A percentile compares a stretch with the other conserved stretches of the same genome.
Evolutionary conservation across 1,284 basidiomycete species (phyloP).

Genomic region (Ceratobasidium sp.): DNA sequence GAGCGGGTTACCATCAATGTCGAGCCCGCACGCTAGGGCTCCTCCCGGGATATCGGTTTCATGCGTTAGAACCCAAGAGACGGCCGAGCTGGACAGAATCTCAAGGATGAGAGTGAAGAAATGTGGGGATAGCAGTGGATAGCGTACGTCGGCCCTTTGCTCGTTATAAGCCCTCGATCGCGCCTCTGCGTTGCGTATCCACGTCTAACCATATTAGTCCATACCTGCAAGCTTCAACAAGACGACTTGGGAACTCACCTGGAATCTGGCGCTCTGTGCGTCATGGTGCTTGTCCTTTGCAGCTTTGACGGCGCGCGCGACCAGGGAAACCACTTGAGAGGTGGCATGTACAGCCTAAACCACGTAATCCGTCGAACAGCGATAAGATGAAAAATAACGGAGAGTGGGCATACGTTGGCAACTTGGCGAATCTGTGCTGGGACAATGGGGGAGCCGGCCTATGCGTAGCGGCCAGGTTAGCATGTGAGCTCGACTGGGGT

Average conservation of each 20-base stretch:
- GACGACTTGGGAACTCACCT: not conserved
- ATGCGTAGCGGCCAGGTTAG: no score
- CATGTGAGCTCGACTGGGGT: no score
- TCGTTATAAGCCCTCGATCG: slow-evolving; percentile 18
- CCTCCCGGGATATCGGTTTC: slow-evolving; percentile 21
- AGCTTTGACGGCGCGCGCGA: not conserved
- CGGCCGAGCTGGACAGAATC: no score
- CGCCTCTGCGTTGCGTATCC: slow-evolving; percentile 16
- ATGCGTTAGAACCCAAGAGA: slow-evolving; percentile 25
- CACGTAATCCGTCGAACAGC: no score
- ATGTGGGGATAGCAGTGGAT: not conserved
- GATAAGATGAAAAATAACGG: no score
- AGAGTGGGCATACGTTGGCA: no score
- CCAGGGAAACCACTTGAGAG: not conserved
- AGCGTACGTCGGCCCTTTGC: slow-evolving; percentile 3
- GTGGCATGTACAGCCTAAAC: not conserved
- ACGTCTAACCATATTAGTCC: not conserved
- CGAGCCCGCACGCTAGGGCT: not conserved
- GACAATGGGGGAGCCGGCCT: no score
- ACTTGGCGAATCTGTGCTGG: no score
- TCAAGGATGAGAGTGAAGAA: not conserved
- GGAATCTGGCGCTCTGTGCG: slow-evolving; percentile 22
- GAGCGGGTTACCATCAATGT: slow-evolving; percentile 24
- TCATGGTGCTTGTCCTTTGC: not conserved
- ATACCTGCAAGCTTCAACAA: no score